Evolutionary conservation across 2,329 filamentous ascomycete species (phyloP).

Genomic region (Cordyceps cateniannulata): DNA sequence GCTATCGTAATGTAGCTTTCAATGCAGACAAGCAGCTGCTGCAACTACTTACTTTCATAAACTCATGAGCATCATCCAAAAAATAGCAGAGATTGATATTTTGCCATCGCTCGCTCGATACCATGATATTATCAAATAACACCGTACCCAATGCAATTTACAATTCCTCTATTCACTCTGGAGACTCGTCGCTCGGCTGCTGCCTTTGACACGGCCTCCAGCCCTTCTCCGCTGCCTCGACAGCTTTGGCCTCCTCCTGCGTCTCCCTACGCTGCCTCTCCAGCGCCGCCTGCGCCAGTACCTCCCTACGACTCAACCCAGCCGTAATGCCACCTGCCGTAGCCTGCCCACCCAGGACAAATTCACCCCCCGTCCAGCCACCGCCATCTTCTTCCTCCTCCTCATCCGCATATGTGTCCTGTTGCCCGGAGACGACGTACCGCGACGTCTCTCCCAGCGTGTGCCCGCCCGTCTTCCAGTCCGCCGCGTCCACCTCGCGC

Average conservation of each 20-base stretch:
- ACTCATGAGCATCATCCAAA: neutral
- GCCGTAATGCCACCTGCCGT: conserved; percentile 40
- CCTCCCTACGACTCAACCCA: conserved; percentile 62
- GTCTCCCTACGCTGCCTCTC: conserved; percentile 29
- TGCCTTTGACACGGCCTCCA: conserved; percentile 23
- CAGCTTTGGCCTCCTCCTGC: conserved; percentile 26
- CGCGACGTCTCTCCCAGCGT: conserved; percentile 58
- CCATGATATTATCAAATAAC: neutral
- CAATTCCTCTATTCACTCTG: neutral
- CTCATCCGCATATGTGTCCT: conserved; percentile 33
- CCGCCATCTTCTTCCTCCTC: conserved; percentile 53
- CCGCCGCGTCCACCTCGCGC: conserved; percentile 70
- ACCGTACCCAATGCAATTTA: neutral
- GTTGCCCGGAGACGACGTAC: conserved; percentile 44
- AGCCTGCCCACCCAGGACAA: conserved; percentile 59
- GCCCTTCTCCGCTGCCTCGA: conserved; percentile 23
- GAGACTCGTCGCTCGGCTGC: conserved; percentile 14
- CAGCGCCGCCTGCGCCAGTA: conserved; percentile 52
- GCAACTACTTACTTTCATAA: no score
- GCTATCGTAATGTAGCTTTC: no score
- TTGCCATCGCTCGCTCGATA: neutral
- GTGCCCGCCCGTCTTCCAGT: conserved; percentile 69
- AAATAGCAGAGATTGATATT: neutral
- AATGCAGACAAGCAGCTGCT: no score
- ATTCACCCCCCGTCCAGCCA: conserved; percentile 74